Evolutionary conservation across 306 rosid genomes (phyloP), one percentile per base, ranked within the genome.

Genomic region (Fragaria nilgerrensis): DNA sequence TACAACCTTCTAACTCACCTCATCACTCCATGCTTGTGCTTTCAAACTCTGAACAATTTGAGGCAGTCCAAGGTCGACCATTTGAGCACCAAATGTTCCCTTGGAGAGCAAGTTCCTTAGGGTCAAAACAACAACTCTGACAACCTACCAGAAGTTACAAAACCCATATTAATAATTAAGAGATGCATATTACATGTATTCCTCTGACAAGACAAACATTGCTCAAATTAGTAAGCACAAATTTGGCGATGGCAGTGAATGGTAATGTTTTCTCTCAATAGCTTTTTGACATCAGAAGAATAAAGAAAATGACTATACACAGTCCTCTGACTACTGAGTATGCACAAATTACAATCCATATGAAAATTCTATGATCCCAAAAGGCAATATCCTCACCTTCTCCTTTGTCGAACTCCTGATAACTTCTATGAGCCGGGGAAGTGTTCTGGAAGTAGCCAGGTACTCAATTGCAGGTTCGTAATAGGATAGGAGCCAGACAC

Each of bases 1-100:
- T 64, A 72, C 41, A 72, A 45, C 37, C 55, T 63, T 71, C 49
- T 36, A 72, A 61, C 87, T 84, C 74, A 96, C 99, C 99, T 96
- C 99, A 83, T 96, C 99, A 88, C 98, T 96, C 99, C 99, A 96
- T 64, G 99, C 99, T 86, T 96, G 99, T 71, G 96, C 93, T 85
- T 96, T 96, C 88, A 96, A 89, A 84, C 90, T 96, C 81, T 89
- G 99, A 83, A 92, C 99, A 78, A 87, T 85, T 83, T 91, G 99
- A 25, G 92, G 97, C 52, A 96, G 90, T 82, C 94, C 98, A 76
- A 92, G 89, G 82, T 93, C 97, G 66, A 96, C 96, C 98, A 96
- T 91, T 89, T 92, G 97, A 78, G 98, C 92, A 82, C 96, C 99
- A 88, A 92, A 87, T 27, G 96, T 81, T 78, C 92, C 98, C 83